Evolutionary conservation across 2,329 filamentous ascomycete species (phyloP).

Genomic region (Calonectria hawksworthii): DNA sequence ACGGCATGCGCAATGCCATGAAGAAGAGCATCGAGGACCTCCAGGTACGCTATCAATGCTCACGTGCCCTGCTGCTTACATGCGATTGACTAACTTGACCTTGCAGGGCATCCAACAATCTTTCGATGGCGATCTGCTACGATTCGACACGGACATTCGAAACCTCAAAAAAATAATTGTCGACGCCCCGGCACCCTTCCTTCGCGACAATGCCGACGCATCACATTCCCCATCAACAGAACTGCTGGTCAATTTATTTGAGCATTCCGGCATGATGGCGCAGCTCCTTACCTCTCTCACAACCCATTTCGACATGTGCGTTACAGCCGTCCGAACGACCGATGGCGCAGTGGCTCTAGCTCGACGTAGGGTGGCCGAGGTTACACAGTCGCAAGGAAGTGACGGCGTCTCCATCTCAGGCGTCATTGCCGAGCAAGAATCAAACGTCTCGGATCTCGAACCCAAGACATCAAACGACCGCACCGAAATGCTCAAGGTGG

Average conservation of each 20-base stretch:
- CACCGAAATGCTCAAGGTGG: conserved; percentile 84
- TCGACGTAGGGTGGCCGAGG: conserved; percentile 77
- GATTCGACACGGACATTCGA: conserved; percentile 82
- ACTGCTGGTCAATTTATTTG: conserved; percentile 74
- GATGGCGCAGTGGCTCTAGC: conserved; percentile 82
- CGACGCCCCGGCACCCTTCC: conserved; percentile 52
- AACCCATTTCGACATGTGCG: conserved; percentile 92
- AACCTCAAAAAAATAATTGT: conserved; percentile 72
- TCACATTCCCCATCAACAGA: conserved; percentile 59
- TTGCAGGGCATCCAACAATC: conserved; percentile 72
- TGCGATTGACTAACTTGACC: conserved; percentile 25
- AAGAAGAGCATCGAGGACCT: conserved; percentile 80
- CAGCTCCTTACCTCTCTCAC: conserved; percentile 84
- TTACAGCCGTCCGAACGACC: conserved; percentile 90
- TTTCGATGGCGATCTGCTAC: conserved; percentile 82
- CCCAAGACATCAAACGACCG: conserved; percentile 83
- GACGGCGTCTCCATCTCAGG: conserved; percentile 75
- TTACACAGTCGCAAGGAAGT: conserved; percentile 61
- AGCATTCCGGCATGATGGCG: conserved; percentile 86
- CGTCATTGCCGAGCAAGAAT: conserved; percentile 72
- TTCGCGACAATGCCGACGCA: conserved; percentile 51
- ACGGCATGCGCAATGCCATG: conserved; percentile 74
- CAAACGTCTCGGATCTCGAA: conserved; percentile 67
- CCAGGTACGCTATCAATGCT: conserved; percentile 62
- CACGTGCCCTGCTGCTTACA: background rate